Conservation (phyloP, 306 rosid genomes). For the Prunus davidiana region DNA sequence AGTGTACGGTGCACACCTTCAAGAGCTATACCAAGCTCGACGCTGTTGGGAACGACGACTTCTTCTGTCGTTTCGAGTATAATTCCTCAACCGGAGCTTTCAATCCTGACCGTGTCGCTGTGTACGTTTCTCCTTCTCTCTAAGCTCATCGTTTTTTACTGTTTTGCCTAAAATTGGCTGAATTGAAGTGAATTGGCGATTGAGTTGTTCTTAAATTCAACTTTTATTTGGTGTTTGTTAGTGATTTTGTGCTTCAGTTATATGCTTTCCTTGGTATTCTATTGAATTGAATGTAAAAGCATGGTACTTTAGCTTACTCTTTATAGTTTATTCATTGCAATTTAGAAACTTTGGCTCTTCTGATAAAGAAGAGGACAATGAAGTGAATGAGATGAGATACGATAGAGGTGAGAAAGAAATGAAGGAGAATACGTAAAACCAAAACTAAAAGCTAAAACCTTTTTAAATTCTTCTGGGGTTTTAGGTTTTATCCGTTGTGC, state of each 20-base stretch:
- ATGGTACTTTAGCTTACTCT: neutral
- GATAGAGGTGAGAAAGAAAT: neutral
- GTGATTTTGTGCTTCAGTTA: neutral
- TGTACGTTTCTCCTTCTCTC: constrained; percentile 42
- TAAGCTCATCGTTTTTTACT: neutral
- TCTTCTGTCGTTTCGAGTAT: constrained; percentile 97
- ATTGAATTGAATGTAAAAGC: neutral
- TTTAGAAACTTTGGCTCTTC: neutral
- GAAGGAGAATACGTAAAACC: neutral
- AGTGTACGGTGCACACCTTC: constrained; percentile 91
- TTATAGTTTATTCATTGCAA: neutral
- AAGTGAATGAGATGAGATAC: neutral
- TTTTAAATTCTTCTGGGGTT: neutral
- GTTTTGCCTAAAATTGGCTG: neutral
- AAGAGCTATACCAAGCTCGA: constrained; percentile 94
- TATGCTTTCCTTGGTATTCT: neutral
- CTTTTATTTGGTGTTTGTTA: neutral
- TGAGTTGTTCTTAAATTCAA: neutral
- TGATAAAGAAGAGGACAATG: neutral
- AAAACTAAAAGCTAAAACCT: neutral
- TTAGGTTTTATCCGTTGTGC: neutral
- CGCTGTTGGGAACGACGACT: constrained; percentile 94
- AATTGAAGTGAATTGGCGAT: neutral
- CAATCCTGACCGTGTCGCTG: constrained; percentile 96
- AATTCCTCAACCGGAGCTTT: constrained; percentile 90